phyloP scores from a whole-genome alignment of 2,329 filamentous ascomycete genomes.

The Teratosphaeria pseudoeucalypti region DNA sequence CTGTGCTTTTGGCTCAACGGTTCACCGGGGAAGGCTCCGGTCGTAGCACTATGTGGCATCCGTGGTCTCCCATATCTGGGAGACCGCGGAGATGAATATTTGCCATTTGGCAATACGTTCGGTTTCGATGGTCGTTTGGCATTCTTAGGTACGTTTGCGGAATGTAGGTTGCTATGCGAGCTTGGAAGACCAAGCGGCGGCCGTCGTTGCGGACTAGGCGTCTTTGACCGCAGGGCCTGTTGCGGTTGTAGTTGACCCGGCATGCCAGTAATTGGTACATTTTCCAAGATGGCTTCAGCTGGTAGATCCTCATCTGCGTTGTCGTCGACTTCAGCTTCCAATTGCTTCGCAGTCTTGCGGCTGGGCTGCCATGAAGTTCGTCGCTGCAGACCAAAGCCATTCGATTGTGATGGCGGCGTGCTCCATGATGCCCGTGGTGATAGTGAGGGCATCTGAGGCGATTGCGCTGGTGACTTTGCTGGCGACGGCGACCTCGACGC shows the following conservation, averaged over 20 bases:
- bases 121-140: conserved; percentile 23
- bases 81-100: conserved; percentile 17
- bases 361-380: conserved; percentile 56
- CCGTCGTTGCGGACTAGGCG: conserved; percentile 25
- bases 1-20: conserved; percentile 19
- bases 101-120: conserved; percentile 13
- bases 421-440: conserved; percentile 6
- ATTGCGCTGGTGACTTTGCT: conserved; percentile 13
- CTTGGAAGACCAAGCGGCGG: conserved; percentile 17
- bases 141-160: conserved; percentile 26
- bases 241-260: conserved; percentile 21
- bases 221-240: conserved; percentile 13
- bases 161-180: conserved; percentile 17
- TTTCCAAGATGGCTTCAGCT: conserved; percentile 68
- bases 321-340: conserved; percentile 72
- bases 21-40: conserved; percentile 15
- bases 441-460: conserved; percentile 14
- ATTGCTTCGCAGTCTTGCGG: conserved; percentile 57
- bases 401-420: conserved; percentile 3
- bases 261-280: conserved; percentile 65
- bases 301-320: conserved; percentile 61
- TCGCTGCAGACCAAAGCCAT: conserved; percentile 2
- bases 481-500: conserved; percentile 26
- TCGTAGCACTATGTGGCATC: conserved; percentile 22
- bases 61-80: conserved; percentile 18